Conservation (phyloP, 441 rosid species). For the Geranium incanum region DNA sequence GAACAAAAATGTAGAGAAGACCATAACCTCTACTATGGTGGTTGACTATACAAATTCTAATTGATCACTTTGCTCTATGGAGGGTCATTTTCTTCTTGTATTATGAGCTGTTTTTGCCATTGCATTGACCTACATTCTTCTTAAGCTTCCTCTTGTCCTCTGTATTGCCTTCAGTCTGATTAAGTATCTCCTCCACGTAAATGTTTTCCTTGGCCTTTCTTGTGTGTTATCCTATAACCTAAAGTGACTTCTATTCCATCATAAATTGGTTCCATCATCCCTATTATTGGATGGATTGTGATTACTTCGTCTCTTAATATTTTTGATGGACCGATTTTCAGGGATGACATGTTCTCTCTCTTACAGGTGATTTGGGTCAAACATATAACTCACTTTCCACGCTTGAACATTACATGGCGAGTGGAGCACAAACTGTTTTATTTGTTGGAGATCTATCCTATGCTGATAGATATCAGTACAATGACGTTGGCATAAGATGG, state of each 20-base stretch:
- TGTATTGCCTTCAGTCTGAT: not conserved
- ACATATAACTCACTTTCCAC: slow-evolving; percentile 72
- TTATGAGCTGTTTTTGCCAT: not conserved
- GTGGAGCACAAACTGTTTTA: slow-evolving; percentile 59
- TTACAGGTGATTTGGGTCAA: slow-evolving; percentile 67
- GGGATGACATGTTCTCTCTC: not conserved
- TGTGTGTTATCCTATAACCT: not conserved
- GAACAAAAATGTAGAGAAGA: not conserved
- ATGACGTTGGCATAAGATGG: slow-evolving; percentile 62
- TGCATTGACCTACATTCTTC: not conserved
- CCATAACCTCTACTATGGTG: not conserved
- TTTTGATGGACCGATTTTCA: not conserved
- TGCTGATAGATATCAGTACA: slow-evolving; percentile 61
- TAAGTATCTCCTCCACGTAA: not conserved
- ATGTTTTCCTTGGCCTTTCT: not conserved
- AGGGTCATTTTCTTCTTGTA: not conserved
- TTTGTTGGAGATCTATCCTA: slow-evolving; percentile 68
- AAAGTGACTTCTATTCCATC: not conserved
- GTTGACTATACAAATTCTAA: not conserved
- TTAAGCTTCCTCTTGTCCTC: not conserved
- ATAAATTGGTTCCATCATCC: not conserved
- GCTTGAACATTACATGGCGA: slow-evolving; percentile 51
- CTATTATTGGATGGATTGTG: slow-evolving; percentile 1
- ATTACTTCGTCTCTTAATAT: slow-evolving; percentile 2
- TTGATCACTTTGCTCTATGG: not conserved